Evolutionary conservation across 2,329 filamentous ascomycete species (phyloP), one percentile per base, ranked within the genome.

Genomic region (Penicillium polonicum): DNA sequence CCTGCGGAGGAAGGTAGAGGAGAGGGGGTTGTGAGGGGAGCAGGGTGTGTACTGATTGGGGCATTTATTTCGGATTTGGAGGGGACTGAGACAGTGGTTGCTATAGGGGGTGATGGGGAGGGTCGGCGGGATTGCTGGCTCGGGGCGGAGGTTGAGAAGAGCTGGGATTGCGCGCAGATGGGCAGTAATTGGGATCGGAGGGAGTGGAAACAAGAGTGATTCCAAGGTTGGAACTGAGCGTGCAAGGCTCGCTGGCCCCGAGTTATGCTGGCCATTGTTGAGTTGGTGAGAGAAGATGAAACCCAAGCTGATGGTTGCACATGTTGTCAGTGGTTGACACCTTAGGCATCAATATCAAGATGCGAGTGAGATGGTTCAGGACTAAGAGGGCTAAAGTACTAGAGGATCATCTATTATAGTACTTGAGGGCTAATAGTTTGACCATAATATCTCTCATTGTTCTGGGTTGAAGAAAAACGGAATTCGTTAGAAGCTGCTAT

Each of bases 11-110:
- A 69, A 2, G 55, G n/a, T 19, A 79, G 72, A 52, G 85, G 82
- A 5, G 74, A 71, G 7, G 90, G 90, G 2, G 90, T 78, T 43
- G 80, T 72, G 60, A 96, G 81, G 0, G 83, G 80, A 0, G 90
- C 85, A 0, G 92, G 89, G 23, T 88, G 87, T 0, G 91, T 94
- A 46, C 85, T 85, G 10, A 78, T 69, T 0, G 91, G 90, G 0
- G 89, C 88, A 76, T 96, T 95, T 65, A 92, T 70, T 54, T 71
- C 64, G 52, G 72, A 36, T 23, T 48, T 31, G 12, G 55, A 38
- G 44, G 65, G 60, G 7, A 53, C 56, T 52, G 41, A 38, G 29
- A 60, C 54, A 31, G 52, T 48, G 23, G 41, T 57, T 27, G 56
- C n/a, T 29, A 39, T n/a, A 44, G 53, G 42, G 25, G 64, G 44